Evolutionary conservation across 202 grass and related monocot genomes (phyloP).

Genomic region (Panicum virgatum): DNA sequence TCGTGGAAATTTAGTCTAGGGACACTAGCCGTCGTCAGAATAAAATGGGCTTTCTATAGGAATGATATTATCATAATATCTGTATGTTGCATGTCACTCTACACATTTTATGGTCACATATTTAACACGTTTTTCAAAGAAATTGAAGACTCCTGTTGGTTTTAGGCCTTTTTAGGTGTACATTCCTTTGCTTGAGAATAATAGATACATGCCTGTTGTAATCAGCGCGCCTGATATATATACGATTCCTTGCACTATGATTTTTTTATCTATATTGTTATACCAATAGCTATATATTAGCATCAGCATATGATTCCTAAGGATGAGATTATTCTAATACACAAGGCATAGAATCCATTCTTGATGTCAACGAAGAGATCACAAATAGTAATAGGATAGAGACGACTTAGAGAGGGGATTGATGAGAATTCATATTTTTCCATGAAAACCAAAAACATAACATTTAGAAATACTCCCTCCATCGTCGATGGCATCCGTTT

Average conservation of each 20-base stretch:
- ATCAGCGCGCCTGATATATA: neutral
- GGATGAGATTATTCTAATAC: slow-evolving; percentile 27
- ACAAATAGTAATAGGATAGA: neutral
- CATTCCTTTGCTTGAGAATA: neutral
- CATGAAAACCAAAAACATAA: slow-evolving; percentile 18
- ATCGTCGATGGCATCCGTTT: neutral
- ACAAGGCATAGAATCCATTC: slow-evolving; percentile 17
- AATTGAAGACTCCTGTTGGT: neutral
- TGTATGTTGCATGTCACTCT: neutral
- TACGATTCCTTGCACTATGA: neutral
- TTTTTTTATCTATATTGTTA: neutral
- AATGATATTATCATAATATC: neutral
- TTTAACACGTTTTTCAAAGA: neutral
- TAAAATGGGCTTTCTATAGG: neutral
- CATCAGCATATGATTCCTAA: slow-evolving; percentile 21
- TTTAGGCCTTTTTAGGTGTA: neutral
- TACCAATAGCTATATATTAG: neutral
- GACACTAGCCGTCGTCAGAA: neutral
- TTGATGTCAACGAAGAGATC: neutral
- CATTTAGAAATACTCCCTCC: neutral
- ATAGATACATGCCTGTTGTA: neutral
- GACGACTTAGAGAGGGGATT: neutral
- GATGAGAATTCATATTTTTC: slow-evolving; percentile 15
- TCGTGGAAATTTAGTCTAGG: neutral
- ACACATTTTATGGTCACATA: neutral